Evolutionary conservation across 2,329 filamentous ascomycete genomes (phyloP), one percentile per base, ranked within the genome.

Genomic region (Exserohilum rostratum): DNA sequence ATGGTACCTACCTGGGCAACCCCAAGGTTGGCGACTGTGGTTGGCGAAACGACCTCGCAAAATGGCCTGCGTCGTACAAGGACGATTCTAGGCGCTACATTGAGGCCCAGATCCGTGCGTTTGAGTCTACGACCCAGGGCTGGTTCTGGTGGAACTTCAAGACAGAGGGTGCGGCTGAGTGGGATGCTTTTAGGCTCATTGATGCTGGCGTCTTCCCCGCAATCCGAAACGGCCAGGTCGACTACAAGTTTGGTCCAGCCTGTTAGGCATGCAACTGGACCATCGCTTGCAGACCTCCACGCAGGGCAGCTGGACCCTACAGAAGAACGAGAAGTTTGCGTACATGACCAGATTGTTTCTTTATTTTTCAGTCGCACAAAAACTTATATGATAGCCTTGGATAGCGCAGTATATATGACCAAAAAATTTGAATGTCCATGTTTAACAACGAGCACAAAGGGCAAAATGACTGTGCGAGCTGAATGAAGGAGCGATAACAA

Each of bases 91-190:
- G 81, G 37, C 76, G 74, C 6, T 85, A 81, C 64, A 81, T 85
- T 35, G 81, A 85, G 60, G 81, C 82, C 1, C 83, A 85, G 67
- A 72, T 86, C 44, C 74, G 77, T 27, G 73, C 79, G 0, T 85
- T 80, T 59, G 83, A 85, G 70, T 65, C 64, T 9, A 76, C 77
- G 48, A 79, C 80, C 1, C 72, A 81, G 25, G 83, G 83, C 2
- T 85, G 82, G 82, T 71, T 84, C 25, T 84, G 82, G 66, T 85
- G 82, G 82, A 84, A 83, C 57, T 85, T 83, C 73, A 85, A 85
- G 75, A 84, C 83, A 0, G 81, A 85, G 61, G 57, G 57, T 0
- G 77, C 79, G 3, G 75, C 78, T 35, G 82, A 84, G 61, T 85
- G 83, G 81, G 82, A 85, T 67, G 77, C 79, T 20, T 80, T 80